Conservation (phyloP, 2,329 filamentous ascomycete genomes). For the Pseudofabraea citricarpa region DNA sequence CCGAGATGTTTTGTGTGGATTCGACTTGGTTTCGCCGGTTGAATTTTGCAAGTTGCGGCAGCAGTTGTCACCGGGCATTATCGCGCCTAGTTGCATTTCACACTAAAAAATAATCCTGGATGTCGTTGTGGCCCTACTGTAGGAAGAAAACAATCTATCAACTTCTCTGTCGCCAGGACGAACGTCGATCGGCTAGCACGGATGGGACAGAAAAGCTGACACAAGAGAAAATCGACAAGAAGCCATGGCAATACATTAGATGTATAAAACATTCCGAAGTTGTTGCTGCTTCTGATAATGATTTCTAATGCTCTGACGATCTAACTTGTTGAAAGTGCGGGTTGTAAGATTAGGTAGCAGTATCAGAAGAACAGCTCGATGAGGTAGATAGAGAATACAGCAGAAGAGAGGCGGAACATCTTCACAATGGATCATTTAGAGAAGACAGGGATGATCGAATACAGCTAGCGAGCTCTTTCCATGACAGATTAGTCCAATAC, state of each 20-base stretch:
- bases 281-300: neutral
- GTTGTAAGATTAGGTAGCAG: neutral
- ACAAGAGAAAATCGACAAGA: neutral
- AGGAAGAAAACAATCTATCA: no score
- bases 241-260: neutral
- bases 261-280: neutral
- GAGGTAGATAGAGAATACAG: conserved; percentile 22
- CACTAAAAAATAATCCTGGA: no score
- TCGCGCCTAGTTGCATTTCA: no score
- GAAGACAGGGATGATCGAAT: conserved; percentile 19
- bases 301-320: neutral
- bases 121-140: no score
- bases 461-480: conserved; percentile 12
- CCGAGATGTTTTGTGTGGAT: no score
- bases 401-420: conserved; percentile 9
- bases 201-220: neutral
- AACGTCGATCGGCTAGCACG: no score
- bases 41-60: no score
- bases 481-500: conserved; percentile 17
- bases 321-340: neutral
- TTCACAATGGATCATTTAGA: conserved; percentile 26
- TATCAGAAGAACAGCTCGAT: conserved; percentile 25
- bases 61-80: no score
- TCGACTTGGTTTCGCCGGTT: no score
- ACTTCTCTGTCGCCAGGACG: no score